Conservation (phyloP, 179 eudicot species). For the Spinacia oleracea region DNA sequence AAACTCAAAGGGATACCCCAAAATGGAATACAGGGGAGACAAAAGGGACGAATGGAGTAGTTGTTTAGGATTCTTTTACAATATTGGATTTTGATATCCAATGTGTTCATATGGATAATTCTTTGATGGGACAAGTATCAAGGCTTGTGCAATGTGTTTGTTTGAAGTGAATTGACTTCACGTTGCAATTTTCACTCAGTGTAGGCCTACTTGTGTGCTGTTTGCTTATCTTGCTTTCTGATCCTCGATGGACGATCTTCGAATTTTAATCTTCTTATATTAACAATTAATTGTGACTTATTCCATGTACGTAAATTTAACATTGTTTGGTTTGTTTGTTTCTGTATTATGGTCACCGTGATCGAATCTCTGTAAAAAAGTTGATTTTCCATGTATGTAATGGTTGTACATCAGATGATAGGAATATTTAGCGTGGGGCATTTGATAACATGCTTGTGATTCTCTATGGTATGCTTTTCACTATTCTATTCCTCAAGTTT, state of each 20-base stretch:
- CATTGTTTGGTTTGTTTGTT: slow-evolving; percentile 2
- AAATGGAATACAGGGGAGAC: no score
- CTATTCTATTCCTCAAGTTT: background rate
- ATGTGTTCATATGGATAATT: background rate
- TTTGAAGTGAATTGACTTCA: background rate
- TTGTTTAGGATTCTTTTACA: background rate
- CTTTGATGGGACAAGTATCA: background rate
- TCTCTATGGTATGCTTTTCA: slow-evolving; percentile 13
- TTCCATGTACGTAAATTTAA: background rate
- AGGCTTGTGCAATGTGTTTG: background rate
- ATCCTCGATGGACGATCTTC: background rate
- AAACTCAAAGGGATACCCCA: no score
- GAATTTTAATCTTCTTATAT: background rate
- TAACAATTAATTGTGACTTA: background rate
- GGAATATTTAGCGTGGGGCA: background rate
- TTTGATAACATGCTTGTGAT: background rate
- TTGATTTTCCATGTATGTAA: background rate
- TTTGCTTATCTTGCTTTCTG: background rate
- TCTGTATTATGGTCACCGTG: background rate
- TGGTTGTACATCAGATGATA: background rate
- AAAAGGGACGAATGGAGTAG: no score
- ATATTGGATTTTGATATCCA: background rate
- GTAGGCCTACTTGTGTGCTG: background rate
- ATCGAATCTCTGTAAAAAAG: background rate
- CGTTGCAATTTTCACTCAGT: background rate